Base-by-base conservation (phyloP, 2,329 filamentous ascomycete species). In the Exutisphaerella laricina region DNA sequence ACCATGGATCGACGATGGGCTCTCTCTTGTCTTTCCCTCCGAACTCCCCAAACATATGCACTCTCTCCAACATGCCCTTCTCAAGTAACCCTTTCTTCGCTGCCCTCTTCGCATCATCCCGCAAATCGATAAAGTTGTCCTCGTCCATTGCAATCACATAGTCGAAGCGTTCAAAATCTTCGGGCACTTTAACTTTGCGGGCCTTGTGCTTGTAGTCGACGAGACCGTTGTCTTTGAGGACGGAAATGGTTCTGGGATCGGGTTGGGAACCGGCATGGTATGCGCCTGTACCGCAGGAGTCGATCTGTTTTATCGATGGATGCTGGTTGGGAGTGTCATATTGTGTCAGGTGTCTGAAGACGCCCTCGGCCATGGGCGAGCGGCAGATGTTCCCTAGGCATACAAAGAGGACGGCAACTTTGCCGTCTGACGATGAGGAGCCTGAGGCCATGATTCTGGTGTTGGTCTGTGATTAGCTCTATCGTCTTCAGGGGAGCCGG, bases 131-230 rank as follows among this genome's bases (percentile, higher is more conserved):
- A 32, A 94, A 70, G 63, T 97, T 97, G 33, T 80, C 78, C 36
- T 78, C 73, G 62, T 98, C 92, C 92, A 98, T 98, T 48, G 86
- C 89, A 44, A 98, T 81, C 47, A 98, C 81, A 67, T 94, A 97
- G 66, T 97, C 88, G 60, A 96, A 97, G 12, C 76, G 74, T 43
- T 80, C 70, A 57, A 97, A 94, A 66, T 98, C 92, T 39, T 76
- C 74, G 1, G 72, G 66, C 4, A 69, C 67, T 64, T 67, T 63
- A 63, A 94, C 81, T 64, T 85, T 84, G 39, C 88, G 80, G 14
- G 88, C 89, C 2, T 72, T 70, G 66, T 96, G 88, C 8, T 73
- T 69, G 66, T 94, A 96, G 39, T 83, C 74, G 4, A 70, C 80
- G 55, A 97, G 88, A 23, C 82, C 82, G 61, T 59, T 51, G 33